Base-by-base conservation (phyloP, 164 flowering plant species). In the Magnolia kwangsiensis region DNA sequence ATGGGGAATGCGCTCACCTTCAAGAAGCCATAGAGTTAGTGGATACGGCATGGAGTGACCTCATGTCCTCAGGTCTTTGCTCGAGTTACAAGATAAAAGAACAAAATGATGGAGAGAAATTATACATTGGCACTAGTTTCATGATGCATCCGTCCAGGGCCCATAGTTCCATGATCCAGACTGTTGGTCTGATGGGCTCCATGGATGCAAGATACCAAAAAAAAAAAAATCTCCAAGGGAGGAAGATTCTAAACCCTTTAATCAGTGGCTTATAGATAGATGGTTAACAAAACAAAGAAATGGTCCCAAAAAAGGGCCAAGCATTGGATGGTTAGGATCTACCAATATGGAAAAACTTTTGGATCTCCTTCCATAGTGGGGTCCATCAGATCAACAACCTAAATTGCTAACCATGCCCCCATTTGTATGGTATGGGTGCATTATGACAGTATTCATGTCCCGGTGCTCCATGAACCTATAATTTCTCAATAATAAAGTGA, bases 1-100 rank as follows among this genome's bases (percentile, higher is more conserved):
- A 94, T 92, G 18, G 98, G 97, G 85, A 92, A 94, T n/a, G 97
- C 95, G 84, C 89, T 81, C 65, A 94, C 98, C 98, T 92, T 76
- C 80, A 87, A 74, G 61, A 55, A 55, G 61, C 11, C 61, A 55
- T 55, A 55, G 3, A 55, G 18, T 37, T 37, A 55, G 18, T 55
- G 61, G 16, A 55, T 55, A 10, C 3, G 16, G 61, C 61, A 55
- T 55, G 11, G 61, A 55, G 61, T 10, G 18, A 55, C 61, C 61
- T 10, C 61, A 55, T 37, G 6, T 37, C 45, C 45, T 37, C 45
- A 1, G 18, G 16, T 55, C 61, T 55, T 11, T 55, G 61, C 13
- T 55, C 61, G 9, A 55, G 18, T 55, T 11, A 11, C 61, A 55
- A 55, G 61, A 55, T 11, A 55, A 55, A 55, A 55, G 61, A 55